Evolutionary conservation across 768 basidiomycete genomes (phyloP).

Genomic region (Leccinum rimulosum): DNA sequence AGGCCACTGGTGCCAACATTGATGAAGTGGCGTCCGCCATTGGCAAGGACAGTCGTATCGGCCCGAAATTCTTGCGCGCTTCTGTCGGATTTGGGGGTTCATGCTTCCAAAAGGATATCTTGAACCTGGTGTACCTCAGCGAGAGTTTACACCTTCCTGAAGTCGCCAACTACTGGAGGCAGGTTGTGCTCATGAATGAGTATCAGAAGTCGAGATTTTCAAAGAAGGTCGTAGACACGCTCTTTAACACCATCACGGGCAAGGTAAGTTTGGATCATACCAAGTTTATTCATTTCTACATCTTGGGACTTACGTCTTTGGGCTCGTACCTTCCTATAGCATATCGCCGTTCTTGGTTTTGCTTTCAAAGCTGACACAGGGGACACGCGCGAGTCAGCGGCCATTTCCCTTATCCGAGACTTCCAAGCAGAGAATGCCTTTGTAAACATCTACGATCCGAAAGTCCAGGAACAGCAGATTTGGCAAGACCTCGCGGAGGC

Average conservation of each 20-base stretch:
- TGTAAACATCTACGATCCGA: slow-evolving; percentile 89
- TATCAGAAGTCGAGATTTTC: slow-evolving; percentile 97
- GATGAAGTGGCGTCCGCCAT: slow-evolving; percentile 96
- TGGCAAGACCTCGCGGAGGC: slow-evolving; percentile 77
- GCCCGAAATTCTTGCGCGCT: slow-evolving; percentile 92
- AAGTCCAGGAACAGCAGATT: slow-evolving; percentile 83
- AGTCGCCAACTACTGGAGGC: slow-evolving; percentile 96
- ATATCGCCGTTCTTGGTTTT: slow-evolving; percentile 95
- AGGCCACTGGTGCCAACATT: slow-evolving; percentile 97
- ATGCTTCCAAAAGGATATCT: slow-evolving; percentile 99
- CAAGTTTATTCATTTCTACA: background rate
- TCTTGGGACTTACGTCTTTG: slow-evolving; percentile 5
- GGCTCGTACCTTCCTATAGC: slow-evolving; percentile 40
- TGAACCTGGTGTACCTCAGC: slow-evolving; percentile 96
- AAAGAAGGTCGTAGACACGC: slow-evolving; percentile 91
- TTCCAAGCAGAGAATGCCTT: slow-evolving; percentile 88
- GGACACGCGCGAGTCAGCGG: slow-evolving; percentile 96
- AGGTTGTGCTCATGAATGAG: slow-evolving; percentile 98
- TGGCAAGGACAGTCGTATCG: slow-evolving; percentile 89
- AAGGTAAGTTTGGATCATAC: slow-evolving; percentile 52
- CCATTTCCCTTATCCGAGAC: slow-evolving; percentile 91
- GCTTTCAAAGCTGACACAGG: slow-evolving; percentile 99
- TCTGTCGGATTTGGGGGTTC: slow-evolving; percentile 97
- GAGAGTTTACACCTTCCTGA: slow-evolving; percentile 94
- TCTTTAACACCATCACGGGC: slow-evolving; percentile 98